These are phyloP conservation scores for Alternaria ventricosa DNA, from an alignment of 2,329 filamentous ascomycete species.

Conservation along the genomic window DNA sequence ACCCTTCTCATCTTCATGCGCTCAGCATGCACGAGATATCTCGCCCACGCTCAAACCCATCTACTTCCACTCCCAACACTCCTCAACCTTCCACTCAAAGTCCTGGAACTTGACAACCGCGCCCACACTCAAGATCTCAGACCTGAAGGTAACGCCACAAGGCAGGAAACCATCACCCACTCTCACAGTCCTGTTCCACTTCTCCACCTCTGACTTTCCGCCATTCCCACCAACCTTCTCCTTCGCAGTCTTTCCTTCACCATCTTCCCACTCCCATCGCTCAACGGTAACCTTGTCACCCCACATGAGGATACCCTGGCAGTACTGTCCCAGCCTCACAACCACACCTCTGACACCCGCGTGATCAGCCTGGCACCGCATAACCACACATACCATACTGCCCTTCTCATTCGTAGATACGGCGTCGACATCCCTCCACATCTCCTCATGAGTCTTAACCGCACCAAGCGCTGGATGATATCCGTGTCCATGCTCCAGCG, in stretches of 20 bases:
- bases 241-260: not conserved
- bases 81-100: conserved; percentile 49
- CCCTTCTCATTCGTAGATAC: conserved; percentile 7
- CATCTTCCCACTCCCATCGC: conserved; percentile 57
- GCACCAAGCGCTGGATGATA: conserved; percentile 62
- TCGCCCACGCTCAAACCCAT: not conserved
- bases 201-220: conserved; percentile 3
- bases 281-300: conserved; percentile 57
- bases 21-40: not conserved
- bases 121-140: conserved; percentile 37
- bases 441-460: conserved; percentile 67
- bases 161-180: conserved; percentile 51
- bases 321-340: conserved; percentile 61
- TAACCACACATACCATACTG: conserved; percentile 46
- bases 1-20: not conserved
- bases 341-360: conserved; percentile 57
- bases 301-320: conserved; percentile 62
- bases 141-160: conserved; percentile 46
- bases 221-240: not conserved
- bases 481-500: conserved; percentile 65
- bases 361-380: conserved; percentile 47
- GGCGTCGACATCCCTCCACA: conserved; percentile 63
- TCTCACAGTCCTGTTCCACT: conserved; percentile 49
- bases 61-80: conserved; percentile 39
- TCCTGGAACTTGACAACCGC: conserved; percentile 40